Conservation (phyloP, 2,329 filamentous ascomycete genomes). For the Simplicillium sp. region DNA sequence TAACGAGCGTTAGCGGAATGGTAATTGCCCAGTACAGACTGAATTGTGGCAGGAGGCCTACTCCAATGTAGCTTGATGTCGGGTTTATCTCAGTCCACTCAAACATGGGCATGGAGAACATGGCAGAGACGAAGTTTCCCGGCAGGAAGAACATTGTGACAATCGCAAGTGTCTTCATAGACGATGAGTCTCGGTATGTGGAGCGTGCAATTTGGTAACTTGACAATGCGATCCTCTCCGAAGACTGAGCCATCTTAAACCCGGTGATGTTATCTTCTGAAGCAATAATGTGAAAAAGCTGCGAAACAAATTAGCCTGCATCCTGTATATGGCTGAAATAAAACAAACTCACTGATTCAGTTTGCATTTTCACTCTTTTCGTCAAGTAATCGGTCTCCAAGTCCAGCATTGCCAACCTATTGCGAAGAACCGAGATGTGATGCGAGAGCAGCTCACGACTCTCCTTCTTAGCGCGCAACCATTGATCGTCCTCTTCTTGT, state of each 20-base stretch:
- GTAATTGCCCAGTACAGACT: conserved; percentile 29
- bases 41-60: conserved; percentile 24
- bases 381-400: conserved; percentile 24
- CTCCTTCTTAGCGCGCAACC: background rate
- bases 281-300: conserved; percentile 28
- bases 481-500: background rate
- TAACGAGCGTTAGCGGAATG: conserved; percentile 24
- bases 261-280: conserved; percentile 25
- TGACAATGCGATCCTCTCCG: too few species aligned
- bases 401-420: conserved; percentile 23
- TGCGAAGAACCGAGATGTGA: conserved; percentile 18
- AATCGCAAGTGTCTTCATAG: conserved; percentile 32
- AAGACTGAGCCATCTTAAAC: conserved; percentile 17
- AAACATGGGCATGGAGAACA: conserved; percentile 27
- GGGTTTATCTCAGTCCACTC: conserved; percentile 18
- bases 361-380: conserved; percentile 28
- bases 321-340: background rate
- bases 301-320: background rate
- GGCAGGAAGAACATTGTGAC: conserved; percentile 34
- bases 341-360: conserved; percentile 20
- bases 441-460: conserved; percentile 14
- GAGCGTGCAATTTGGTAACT: conserved; percentile 24
- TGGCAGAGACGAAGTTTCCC: conserved; percentile 29
- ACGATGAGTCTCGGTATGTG: conserved; percentile 28
- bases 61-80: conserved; percentile 13